phyloP scores from a whole-genome alignment of 2,329 filamentous ascomycete species.

The Aspergillus oerlinghausenensis region DNA sequence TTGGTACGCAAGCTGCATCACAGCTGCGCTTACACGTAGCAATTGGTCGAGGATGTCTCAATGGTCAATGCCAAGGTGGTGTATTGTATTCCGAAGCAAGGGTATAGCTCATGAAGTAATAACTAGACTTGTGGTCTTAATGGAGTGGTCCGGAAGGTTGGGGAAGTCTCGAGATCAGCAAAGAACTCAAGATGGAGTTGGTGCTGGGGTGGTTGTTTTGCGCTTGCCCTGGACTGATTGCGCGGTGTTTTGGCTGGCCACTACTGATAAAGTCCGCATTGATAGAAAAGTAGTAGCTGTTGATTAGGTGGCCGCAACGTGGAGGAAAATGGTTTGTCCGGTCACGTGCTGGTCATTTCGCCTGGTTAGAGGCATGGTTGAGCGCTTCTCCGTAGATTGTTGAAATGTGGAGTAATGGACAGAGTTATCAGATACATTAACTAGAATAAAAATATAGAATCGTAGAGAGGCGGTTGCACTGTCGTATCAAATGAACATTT shows the following conservation, averaged over 20 bases:
- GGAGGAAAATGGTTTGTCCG: constrained; percentile 2
- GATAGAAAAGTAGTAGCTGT: constrained; percentile 6
- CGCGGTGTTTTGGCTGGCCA: neutral
- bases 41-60: neutral
- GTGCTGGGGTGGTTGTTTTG: neutral
- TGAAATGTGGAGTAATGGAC: neutral
- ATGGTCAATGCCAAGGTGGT: neutral
- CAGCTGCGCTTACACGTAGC: neutral
- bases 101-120: neutral
- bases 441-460: neutral
- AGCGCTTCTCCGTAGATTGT: no score
- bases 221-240: constrained; percentile 5
- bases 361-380: no score
- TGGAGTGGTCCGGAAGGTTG: neutral
- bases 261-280: neutral
- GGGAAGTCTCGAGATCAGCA: constrained; percentile 2
- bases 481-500: neutral
- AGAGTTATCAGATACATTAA: neutral
- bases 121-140: neutral
- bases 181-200: constrained; percentile 4
- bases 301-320: constrained; percentile 21
- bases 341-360: neutral
- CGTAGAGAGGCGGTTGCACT: neutral
- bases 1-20: neutral
- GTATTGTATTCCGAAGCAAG: neutral